phyloP scores from a whole-genome alignment of 2,329 filamentous ascomycete genomes.

The Colletotrichum sp. region DNA sequence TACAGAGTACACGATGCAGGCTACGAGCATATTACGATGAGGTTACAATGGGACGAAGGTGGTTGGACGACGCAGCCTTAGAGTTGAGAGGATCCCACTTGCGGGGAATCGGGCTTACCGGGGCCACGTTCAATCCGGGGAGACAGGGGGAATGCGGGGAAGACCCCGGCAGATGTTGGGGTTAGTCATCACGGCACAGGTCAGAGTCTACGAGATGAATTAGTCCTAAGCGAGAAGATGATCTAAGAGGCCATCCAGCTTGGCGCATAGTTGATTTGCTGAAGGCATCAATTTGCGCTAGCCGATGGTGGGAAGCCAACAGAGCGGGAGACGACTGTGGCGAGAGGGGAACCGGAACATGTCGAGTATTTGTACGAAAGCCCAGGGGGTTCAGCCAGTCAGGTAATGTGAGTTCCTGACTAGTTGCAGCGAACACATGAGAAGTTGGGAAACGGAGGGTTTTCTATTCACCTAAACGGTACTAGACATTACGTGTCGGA shows the following conservation, averaged over 20 bases:
- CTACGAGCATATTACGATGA: neutral
- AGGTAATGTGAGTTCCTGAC: neutral
- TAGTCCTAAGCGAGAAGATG: neutral
- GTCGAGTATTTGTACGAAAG: neutral
- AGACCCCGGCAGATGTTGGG: neutral
- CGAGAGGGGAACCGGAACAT: neutral
- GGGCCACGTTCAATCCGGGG: neutral
- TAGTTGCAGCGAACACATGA: neutral
- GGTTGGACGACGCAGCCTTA: neutral
- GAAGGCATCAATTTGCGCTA: neutral
- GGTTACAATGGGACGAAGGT: neutral
- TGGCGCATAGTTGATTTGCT: neutral
- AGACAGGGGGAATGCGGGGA: neutral
- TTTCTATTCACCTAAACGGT: neutral
- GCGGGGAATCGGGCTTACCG: neutral
- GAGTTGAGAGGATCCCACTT: neutral
- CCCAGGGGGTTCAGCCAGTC: neutral
- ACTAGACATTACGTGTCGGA: constrained; percentile 9
- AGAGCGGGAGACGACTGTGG: accelerated
- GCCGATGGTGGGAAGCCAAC: neutral
- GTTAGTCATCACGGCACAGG: neutral
- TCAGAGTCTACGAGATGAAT: neutral
- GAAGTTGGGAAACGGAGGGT: neutral
- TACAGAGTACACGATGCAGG: neutral
- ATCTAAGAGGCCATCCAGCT: neutral